Evolutionary conservation across 306 rosid species (phyloP).

Genomic region (Rosa chinensis): DNA sequence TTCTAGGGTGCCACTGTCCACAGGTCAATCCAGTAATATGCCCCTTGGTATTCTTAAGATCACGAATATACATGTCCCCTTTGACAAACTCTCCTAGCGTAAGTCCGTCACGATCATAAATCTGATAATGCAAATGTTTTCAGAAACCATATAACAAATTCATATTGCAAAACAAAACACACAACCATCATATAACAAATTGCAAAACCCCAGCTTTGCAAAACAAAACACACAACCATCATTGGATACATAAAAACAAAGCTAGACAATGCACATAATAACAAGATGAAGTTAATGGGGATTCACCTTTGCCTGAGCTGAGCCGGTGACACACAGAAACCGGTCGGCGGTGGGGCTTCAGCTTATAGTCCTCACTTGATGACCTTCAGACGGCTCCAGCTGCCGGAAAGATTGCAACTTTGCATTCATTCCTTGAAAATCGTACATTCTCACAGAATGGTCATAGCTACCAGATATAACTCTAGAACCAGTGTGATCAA

Average conservation of each 20-base stretch:
- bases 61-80: conserved; percentile 98
- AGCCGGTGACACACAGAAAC: conserved; percentile 89
- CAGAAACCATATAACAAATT: neutral
- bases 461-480: conserved; percentile 94
- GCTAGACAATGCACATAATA: neutral
- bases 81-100: conserved; percentile 89
- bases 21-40: conserved; percentile 93
- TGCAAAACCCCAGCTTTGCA: too few relatives aligned
- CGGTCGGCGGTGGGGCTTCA: conserved; percentile 95
- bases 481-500: conserved; percentile 93
- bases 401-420: conserved; percentile 84
- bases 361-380: conserved; percentile 87
- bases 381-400: conserved; percentile 94
- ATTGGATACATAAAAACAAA: neutral
- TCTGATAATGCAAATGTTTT: conserved; percentile 41
- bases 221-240: too few relatives aligned
- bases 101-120: conserved; percentile 97
- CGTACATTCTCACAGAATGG: conserved; percentile 81
- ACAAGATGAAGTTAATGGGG: neutral
- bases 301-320: conserved; percentile 89
- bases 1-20: conserved; percentile 92
- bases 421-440: conserved; percentile 94
- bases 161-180: too few relatives aligned
- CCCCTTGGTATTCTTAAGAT: conserved; percentile 92
- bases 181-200: too few relatives aligned